Evolutionary conservation across 2,329 filamentous ascomycete genomes (phyloP).

Genomic region (Diaporthe vexans): DNA sequence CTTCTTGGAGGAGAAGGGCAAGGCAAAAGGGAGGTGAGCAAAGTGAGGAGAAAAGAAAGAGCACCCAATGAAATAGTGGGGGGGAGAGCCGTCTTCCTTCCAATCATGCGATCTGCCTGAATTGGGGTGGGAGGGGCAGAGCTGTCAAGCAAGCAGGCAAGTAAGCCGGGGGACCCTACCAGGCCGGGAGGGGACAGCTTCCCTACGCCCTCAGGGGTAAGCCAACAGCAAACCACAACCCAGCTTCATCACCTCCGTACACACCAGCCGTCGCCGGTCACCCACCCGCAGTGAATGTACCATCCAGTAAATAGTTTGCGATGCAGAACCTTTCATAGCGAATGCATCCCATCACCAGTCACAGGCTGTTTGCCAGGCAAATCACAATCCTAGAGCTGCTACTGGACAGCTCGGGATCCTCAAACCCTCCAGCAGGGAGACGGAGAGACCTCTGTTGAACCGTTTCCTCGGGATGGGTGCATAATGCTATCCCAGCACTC

Average conservation of each 20-base stretch:
- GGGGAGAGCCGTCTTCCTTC: conserved; percentile 30
- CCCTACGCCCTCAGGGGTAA: conserved; percentile 31
- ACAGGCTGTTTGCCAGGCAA: background rate
- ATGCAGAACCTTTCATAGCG: background rate
- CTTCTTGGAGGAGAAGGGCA: conserved; percentile 43
- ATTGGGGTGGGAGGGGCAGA: conserved; percentile 34
- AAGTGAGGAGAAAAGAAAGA: conserved; percentile 42
- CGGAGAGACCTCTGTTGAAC: background rate
- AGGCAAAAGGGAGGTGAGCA: conserved; percentile 42
- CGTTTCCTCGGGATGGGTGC: background rate
- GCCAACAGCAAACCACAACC: background rate
- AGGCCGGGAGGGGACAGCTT: conserved; percentile 6
- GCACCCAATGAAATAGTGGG: conserved; percentile 36
- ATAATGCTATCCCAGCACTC: background rate
- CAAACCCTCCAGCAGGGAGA: background rate
- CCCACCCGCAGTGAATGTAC: background rate
- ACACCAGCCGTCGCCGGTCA: background rate
- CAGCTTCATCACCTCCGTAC: conserved; percentile 44
- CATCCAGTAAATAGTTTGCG: too few relatives aligned
- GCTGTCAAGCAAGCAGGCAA: conserved; percentile 30
- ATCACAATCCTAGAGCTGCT: background rate
- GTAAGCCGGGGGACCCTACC: background rate
- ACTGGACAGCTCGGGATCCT: background rate
- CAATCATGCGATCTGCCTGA: conserved; percentile 34
- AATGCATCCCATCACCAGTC: background rate